Conservation (phyloP, 345 rosid genomes). For the Syzygium aqueum region DNA sequence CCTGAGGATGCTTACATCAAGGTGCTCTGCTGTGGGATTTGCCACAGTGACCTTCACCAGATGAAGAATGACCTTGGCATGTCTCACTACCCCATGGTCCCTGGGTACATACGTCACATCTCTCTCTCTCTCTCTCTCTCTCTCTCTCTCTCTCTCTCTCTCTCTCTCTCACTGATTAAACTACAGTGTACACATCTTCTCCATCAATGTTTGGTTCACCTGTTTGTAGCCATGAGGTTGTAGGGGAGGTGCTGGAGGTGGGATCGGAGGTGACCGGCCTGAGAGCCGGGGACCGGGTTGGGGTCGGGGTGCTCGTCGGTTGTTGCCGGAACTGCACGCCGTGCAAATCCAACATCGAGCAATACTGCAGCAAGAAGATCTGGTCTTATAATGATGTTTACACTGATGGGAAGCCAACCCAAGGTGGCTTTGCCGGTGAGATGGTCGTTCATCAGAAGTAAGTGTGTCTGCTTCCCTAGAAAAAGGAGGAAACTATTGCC, state of each 20-base stretch:
- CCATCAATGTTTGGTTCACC: not conserved
- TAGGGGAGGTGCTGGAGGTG: slow-evolving; percentile 64
- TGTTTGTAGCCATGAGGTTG: slow-evolving; percentile 58
- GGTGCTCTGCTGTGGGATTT: slow-evolving; percentile 59
- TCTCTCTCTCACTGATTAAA: not conserved
- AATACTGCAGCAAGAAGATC: slow-evolving; percentile 58
- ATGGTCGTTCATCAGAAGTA: slow-evolving; percentile 72
- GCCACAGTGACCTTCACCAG: slow-evolving; percentile 75
- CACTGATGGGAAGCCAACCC: slow-evolving; percentile 68
- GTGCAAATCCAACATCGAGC: slow-evolving; percentile 53
- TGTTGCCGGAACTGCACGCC: slow-evolving; percentile 55
- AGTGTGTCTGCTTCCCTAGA: not conserved
- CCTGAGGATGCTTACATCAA: slow-evolving; percentile 54
- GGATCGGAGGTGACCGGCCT: slow-evolving; percentile 49
- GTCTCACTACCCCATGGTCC: slow-evolving; percentile 72
- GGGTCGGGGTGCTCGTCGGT: slow-evolving; percentile 53
- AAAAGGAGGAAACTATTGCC: not conserved
- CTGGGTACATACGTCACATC: slow-evolving; percentile 37
- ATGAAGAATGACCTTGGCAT: slow-evolving; percentile 48
- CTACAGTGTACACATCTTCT: not conserved
- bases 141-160: not conserved
- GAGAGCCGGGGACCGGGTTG: slow-evolving; percentile 50
- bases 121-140: not conserved
- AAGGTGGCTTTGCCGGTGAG: slow-evolving; percentile 67
- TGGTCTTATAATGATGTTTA: slow-evolving; percentile 51